Base-by-base conservation (phyloP, 2,329 filamentous ascomycete genomes). In the Aspergillus unguis region DNA sequence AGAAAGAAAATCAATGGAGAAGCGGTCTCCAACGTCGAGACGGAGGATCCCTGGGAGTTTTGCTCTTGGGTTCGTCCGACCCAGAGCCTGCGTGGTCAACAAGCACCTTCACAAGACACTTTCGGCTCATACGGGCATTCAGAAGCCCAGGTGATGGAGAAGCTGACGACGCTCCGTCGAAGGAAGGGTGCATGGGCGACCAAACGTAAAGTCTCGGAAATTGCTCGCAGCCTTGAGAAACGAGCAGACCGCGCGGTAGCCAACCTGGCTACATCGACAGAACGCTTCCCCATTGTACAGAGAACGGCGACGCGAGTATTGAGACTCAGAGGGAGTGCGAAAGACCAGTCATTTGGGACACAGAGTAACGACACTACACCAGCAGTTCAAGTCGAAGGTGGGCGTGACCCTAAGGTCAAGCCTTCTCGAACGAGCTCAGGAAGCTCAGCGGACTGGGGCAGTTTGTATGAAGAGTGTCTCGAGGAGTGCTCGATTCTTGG, bases 401-500 rank as follows among this genome's bases (percentile, higher is more conserved):
- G 10, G 3, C 31, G 36, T n/a, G 27, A 10, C 5, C 27, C 32
- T 23, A 17, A 42, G 32, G 23, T 23, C 9, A 32, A 11, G 23
- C 17, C 41, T 55, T 31, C 50, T 8, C 56, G 60, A 44, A 48
- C 48, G 6, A 48, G 53, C 32, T 61, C 59, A 8, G 59, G 58
- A 27, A 58, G 44, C 36, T 58, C 52, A 11, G 58, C 59, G 9
- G 62, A 66, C 9, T 56, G 60, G 48, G 59, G 55, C 23, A 64
- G 54, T 43, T 44, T 55, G 29, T 65, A 65, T 45, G 58, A 59
- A 25, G 63, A 65, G 36, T 65, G 61, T 50, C 49, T 65, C 27
- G 56, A 61, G 10, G 62, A 64, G 57, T 64, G 59, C 54, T 53
- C 64, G 51, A 47, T 60, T 46, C 44, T 58, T 50, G 53, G 60